phyloP scores from a whole-genome alignment of 257 asterid species.

The Nicotiana otophora region DNA sequence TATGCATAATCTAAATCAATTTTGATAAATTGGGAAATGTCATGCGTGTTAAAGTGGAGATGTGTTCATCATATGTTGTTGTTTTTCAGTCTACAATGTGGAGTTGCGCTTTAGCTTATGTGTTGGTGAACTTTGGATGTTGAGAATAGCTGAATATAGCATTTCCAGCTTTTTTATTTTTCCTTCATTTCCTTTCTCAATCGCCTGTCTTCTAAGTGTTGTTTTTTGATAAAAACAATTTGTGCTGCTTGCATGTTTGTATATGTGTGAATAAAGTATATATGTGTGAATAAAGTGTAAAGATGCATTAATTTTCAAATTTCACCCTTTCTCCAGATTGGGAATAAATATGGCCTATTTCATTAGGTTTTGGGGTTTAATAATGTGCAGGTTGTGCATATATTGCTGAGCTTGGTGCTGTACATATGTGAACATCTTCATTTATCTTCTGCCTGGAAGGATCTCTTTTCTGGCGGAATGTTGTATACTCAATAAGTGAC shows the following conservation, averaged over 20 bases:
- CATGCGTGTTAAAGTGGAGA: neutral
- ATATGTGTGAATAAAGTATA: neutral
- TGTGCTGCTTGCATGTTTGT: neutral
- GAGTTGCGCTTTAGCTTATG: neutral
- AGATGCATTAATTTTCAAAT: neutral
- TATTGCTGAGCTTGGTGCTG: too few species aligned
- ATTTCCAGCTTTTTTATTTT: neutral
- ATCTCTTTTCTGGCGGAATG: neutral
- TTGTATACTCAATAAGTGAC: neutral
- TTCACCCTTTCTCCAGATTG: neutral
- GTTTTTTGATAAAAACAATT: neutral
- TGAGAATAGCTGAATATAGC: neutral
- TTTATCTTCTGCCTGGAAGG: too few species aligned
- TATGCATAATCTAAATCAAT: neutral
- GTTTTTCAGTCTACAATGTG: neutral
- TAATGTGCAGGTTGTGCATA: too few species aligned
- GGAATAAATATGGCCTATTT: too few species aligned
- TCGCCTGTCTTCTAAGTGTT: neutral
- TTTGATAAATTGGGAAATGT: neutral
- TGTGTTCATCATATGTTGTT: neutral
- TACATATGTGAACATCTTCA: too few species aligned
- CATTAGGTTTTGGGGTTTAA: too few species aligned
- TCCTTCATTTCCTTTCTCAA: neutral
- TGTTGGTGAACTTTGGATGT: neutral
- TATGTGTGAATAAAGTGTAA: neutral